Evolutionary conservation across 164 flowering plant species (phyloP).

Genomic region (Umbilicus rupestris): DNA sequence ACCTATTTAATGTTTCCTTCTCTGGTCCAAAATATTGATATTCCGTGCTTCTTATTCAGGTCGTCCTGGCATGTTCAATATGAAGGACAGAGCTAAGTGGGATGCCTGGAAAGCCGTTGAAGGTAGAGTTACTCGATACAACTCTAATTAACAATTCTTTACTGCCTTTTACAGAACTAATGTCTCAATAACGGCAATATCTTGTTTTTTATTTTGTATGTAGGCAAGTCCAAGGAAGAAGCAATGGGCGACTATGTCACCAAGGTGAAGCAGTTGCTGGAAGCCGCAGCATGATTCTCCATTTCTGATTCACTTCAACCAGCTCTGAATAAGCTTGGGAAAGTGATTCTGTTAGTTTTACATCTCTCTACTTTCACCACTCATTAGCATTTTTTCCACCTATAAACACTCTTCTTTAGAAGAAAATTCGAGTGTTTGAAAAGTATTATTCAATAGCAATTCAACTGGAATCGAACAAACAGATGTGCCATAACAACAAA

Average conservation of each 20-base stretch:
- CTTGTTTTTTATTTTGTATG: not conserved
- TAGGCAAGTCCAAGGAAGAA: slow-evolving; percentile 40
- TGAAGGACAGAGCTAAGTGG: slow-evolving; percentile 39
- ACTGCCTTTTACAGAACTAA: not conserved
- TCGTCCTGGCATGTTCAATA: slow-evolving; percentile 37
- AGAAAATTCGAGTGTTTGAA: no score
- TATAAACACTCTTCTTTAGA: no score
- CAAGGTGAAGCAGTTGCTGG: slow-evolving; percentile 43
- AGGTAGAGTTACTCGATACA: slow-evolving; percentile 16
- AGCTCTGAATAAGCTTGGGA: not conserved
- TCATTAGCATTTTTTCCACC: no score
- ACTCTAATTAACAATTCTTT: not conserved
- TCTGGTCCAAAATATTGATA: not conserved
- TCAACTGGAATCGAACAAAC: no score
- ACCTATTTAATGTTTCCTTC: not conserved
- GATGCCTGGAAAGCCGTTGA: slow-evolving; percentile 53
- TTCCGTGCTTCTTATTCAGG: slow-evolving; percentile 14
- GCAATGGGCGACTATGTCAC: slow-evolving; percentile 41
- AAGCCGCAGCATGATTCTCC: slow-evolving; percentile 19
- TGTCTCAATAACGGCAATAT: not conserved
- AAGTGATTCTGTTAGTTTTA: not conserved
- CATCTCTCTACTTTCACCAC: no score
- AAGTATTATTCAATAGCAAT: no score
- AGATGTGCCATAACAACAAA: no score
- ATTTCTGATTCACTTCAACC: not conserved